Evolutionary conservation across 1,284 basidiomycete species (phyloP), one percentile per base, ranked within the genome.

Genomic region (Tausonia pullulans): DNA sequence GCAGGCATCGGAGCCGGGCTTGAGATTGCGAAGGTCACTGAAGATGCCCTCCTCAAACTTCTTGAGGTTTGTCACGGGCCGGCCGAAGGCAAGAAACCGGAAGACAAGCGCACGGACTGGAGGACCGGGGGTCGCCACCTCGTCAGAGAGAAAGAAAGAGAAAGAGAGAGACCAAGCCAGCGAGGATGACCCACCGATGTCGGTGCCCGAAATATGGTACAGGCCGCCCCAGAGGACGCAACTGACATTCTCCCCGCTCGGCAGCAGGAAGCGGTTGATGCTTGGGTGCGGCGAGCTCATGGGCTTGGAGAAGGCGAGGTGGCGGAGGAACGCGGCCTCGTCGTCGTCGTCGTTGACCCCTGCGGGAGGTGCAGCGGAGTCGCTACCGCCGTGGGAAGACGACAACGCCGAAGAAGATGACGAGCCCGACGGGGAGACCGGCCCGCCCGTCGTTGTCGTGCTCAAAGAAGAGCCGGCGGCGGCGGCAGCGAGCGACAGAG

Each of bases 31-130:
- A 65, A 95, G 79, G 76, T 95, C 91, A 63, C 86, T 88, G 74
- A 95, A 95, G 45, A 95, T 86, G 60, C 91, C 91, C 76, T 94
- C 91, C 75, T 94, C 90, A 70, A 92, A 92, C 74, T 92, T 92
- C 63, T 75, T 76, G 11, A 70, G 70, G 53, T 71, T 70, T 58
- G 70, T 72, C 27, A 77, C 75, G 0, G 74, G 75, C 46, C 77
- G 67, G 44, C 75, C 88, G 72, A 94, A 94, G 10, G 90, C 90
- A 76, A 90, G 87, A 74, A 93, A 91, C 27, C 90, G 83, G 75
- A 93, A 94, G 13, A 90, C 85, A 56, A 95, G 79, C 3, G 90
- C 88, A 67, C 91, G 82, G 52, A 95, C 90, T 77, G 67, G 52
- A 40, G 46, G 1, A 10, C 57, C 43, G 49, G 14, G 39, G 6